Conservation (phyloP, 495 filamentous ascomycete species). For the Podospora tetraspora region DNA sequence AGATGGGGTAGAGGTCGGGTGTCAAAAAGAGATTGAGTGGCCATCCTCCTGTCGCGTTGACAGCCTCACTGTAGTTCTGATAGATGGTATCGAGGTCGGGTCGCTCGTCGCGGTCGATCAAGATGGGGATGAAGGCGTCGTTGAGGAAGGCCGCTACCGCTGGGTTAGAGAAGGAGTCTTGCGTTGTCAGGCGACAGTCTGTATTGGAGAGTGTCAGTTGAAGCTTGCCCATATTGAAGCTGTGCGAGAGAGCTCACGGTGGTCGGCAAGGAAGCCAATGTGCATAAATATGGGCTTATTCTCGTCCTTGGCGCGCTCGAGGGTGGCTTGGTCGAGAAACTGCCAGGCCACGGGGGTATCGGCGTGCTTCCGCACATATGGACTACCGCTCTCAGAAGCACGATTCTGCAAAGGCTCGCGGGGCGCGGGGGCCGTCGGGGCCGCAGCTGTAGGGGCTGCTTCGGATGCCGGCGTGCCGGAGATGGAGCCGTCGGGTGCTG, state of each 20-base stretch:
- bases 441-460: neutral
- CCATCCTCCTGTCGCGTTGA: conserved; percentile 90
- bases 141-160: conserved; percentile 81
- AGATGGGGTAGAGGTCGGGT: conserved; percentile 85
- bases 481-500: conserved; percentile 6
- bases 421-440: neutral
- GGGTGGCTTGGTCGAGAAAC: conserved; percentile 71
- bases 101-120: conserved; percentile 90
- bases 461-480: conserved; percentile 2
- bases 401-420: conserved; percentile 55
- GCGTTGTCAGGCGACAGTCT: conserved; percentile 93
- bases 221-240: neutral
- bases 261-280: conserved; percentile 93
- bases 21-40: conserved; percentile 95
- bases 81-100: conserved; percentile 96
- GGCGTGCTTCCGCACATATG: conserved; percentile 77
- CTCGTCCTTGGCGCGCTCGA: conserved; percentile 67
- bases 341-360: conserved; percentile 93
- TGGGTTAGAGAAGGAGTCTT: conserved; percentile 82
- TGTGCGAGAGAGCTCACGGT: conserved; percentile 57
- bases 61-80: conserved; percentile 96
- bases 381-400: conserved; percentile 67
- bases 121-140: conserved; percentile 81
- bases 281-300: conserved; percentile 90
- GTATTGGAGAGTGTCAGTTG: conserved; percentile 3